Base-by-base conservation (phyloP, 2,329 filamentous ascomycete genomes). In the Sarocladiaceae sp. region DNA sequence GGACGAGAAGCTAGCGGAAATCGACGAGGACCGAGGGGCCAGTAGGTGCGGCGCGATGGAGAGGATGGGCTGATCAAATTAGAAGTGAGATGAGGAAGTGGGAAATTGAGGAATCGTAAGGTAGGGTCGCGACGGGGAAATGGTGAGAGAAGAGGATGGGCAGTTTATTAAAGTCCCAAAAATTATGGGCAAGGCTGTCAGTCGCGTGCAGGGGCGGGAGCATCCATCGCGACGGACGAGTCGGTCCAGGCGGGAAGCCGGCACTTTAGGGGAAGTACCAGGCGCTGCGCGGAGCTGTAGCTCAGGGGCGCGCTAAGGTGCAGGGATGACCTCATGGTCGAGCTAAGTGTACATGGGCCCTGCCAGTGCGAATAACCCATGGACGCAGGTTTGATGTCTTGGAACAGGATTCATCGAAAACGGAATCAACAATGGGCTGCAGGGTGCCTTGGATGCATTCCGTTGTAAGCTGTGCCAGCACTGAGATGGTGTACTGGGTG, bases 311-410 rank as follows among this genome's bases (percentile, higher is more conserved):
- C n/a, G 44, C 44, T 33, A 48, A 33, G 44, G 26, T 48, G 44
- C 44, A 48, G 28, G 44, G 44, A 48, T 48, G 44, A 48, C 44
- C 26, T 48, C 44, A 48, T 48, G 26, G 28, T 15, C n/a, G 44
- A 33, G 26, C 26, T 48, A 15, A 28, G n/a, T 15, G 44, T 48
- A 48, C 44, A 29, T 15, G 4, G 11, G 28, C 12, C 28, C n/a
- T 31, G n/a, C 4, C 15, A 23, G 17, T 22, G 37, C 37, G 37
- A 40, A 15, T 7, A n/a, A n/a, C n/a, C n/a, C n/a, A n/a, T n/a
- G n/a, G n/a, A n/a, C n/a, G n/a, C n/a, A n/a, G n/a, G n/a, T n/a
- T n/a, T 4, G 20, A 28, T 44, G 15, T 22, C 22, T 22, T 12
- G 17, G 17, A 31, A 31, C 7, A 33, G 26, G n/a, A n/a, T n/a